Conservation (phyloP, 2,329 filamentous ascomycete species). For the Aspergillus sp. region DNA sequence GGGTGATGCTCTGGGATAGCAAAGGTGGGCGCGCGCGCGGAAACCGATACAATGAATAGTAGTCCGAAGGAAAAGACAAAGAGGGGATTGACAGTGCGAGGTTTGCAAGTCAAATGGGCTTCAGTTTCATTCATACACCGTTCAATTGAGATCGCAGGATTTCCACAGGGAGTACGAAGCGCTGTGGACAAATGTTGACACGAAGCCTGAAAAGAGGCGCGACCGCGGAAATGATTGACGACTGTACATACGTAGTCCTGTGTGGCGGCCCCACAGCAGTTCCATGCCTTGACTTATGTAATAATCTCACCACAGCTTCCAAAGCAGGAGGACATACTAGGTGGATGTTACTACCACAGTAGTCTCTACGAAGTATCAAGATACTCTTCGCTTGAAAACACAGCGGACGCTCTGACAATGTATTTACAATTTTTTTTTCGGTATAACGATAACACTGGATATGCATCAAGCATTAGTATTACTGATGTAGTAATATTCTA, state of each 20-base stretch:
- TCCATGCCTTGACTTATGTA: constrained; percentile 11
- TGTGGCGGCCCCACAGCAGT: constrained; percentile 18
- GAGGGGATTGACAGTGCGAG: neutral
- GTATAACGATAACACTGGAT: no score
- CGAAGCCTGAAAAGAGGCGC: constrained; percentile 40
- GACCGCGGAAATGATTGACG: constrained; percentile 17
- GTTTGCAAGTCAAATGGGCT: neutral
- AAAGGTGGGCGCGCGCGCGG: neutral
- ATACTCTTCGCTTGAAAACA: neutral
- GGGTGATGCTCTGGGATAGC: neutral
- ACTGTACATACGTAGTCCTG: neutral
- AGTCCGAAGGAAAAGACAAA: neutral
- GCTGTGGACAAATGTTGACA: constrained; percentile 40
- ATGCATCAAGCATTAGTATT: no score
- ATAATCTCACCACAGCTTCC: neutral
- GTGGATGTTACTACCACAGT: no score
- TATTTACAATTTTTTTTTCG: no score
- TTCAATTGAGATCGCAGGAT: neutral
- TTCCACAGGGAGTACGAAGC: neutral
- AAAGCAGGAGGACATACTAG: neutral
- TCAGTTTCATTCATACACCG: neutral
- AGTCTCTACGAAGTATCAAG: no score
- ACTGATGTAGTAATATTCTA: constrained; percentile 22
- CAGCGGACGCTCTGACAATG: neutral
- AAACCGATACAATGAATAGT: neutral